Evolutionary conservation across 2,329 filamentous ascomycete species (phyloP).

Genomic region (Fusarium sp.): DNA sequence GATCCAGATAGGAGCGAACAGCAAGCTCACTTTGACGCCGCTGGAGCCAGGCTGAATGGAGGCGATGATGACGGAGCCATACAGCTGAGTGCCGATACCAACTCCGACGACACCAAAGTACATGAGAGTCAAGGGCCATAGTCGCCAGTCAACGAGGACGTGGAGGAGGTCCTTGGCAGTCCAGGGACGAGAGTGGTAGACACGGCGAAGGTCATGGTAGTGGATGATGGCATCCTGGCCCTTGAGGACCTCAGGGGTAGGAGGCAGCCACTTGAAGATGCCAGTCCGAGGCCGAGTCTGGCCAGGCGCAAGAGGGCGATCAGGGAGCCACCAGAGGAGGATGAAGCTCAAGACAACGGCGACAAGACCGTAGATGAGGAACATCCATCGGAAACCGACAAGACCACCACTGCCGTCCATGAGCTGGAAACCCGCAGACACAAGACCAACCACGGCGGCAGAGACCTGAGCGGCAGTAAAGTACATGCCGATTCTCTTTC

Average conservation of each 20-base stretch:
- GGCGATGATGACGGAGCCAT: conserved; percentile 87
- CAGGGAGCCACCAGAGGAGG: conserved; percentile 91
- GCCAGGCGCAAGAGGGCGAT: conserved; percentile 82
- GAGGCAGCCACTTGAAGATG: conserved; percentile 74
- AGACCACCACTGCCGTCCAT: conserved; percentile 85
- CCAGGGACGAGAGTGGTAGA: conserved; percentile 83
- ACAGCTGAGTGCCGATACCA: conserved; percentile 89
- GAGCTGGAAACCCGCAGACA: conserved; percentile 90
- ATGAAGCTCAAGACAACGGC: conserved; percentile 77
- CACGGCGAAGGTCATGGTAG: conserved; percentile 83
- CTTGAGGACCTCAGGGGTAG: conserved; percentile 75
- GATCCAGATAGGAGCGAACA: conserved; percentile 94
- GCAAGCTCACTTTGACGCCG: conserved; percentile 79
- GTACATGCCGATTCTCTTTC: conserved; percentile 89
- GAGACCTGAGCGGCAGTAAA: conserved; percentile 91
- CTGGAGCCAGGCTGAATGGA: conserved; percentile 80
- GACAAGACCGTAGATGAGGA: conserved; percentile 84
- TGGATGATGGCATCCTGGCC: conserved; percentile 85
- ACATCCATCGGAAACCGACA: conserved; percentile 93
- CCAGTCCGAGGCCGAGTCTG: conserved; percentile 63
- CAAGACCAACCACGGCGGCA: conserved; percentile 87
- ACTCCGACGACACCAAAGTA: conserved; percentile 96
- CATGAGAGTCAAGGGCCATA: conserved; percentile 90
- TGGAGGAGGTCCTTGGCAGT: conserved; percentile 74
- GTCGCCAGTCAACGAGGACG: conserved; percentile 85